Base-by-base conservation (phyloP, 805 yeast species). In the Pichia eremophila region DNA sequence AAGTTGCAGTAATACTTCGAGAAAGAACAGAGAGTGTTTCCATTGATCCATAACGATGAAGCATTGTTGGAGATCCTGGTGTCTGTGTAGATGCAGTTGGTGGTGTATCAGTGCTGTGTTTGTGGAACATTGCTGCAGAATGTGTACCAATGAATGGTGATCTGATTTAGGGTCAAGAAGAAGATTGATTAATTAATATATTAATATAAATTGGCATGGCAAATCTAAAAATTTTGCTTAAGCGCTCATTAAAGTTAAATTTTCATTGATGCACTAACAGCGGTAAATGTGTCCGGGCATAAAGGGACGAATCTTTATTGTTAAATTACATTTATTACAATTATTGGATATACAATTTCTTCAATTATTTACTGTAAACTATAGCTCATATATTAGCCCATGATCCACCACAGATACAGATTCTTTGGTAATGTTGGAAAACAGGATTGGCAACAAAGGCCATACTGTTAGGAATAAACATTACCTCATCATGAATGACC, bases 331-430 rank as follows among this genome's bases (percentile, higher is more conserved):
- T 22, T 22, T 22, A 22, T 22, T 22, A 22, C 6, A 22, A 5
- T 22, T 22, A 22, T 22, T 4, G n/a, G n/a, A 22, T 22, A 19
- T 22, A 5, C 6, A 22, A n/a, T n/a, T n/a, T n/a, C n/a, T n/a
- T n/a, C 25, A 22, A 22, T 22, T 22, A 22, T 4, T 4, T 5
- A 22, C 25, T 22, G 25, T 22, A 22, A 22, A 22, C 25, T 22
- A 39, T n/a, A 27, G n/a, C 9, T 41, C 50, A 61, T 32, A 70
- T 40, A 51, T 73, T 74, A 2, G 78, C 79, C 91, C 91, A 84
- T 5, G 80, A 73, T 37, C 86, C 84, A 0, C 93, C 93, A 62
- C 95, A 85, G 35, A 85, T 67, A 63, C 95, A 85, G 27, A 78
- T 78, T 51, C 89, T 69, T 54, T 83, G 89, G 60, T 72, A 55